Evolutionary conservation across 768 basidiomycete genomes (phyloP), one percentile per base, ranked within the genome.

Genomic region (Pholiota microspora): DNA sequence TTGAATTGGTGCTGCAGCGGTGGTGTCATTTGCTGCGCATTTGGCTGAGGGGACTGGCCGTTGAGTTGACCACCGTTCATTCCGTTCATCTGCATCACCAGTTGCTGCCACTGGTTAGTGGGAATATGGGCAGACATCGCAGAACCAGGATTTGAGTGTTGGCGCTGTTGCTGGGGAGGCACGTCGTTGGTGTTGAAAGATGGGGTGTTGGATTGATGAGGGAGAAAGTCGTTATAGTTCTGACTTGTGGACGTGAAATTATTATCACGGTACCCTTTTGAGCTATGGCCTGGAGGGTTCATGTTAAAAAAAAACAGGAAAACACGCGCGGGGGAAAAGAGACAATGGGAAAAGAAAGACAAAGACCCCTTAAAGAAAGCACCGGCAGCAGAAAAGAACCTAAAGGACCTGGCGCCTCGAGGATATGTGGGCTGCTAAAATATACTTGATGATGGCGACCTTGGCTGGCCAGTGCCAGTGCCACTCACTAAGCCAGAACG

Each of bases 221-320:
- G 60, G 55, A 62, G 40, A 42, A 69, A 65, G 52, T 69, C 68
- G 49, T 68, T 62, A 54, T 69, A 67, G 49, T 68, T 62, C 57
- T 64, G 70, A 59, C 70, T 74, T 36, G 73, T 71, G 21, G 72
- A 72, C 57, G 72, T 62, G 58, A 59, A 44, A 59, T 62, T 67
- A 54, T 63, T 66, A 27, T 64, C 58, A 51, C 62, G 64, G 56
- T 60, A 73, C 34, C 68, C 70, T 50, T 73, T 69, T 47, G 54
- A 56, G 53, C 60, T 60, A 45, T 56, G 57, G 48, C 60, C 49
- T 32, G 47, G 49, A 38, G 34, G 56, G 63, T 66, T 64, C 67
- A 68, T 70, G 56, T 15, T 62, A 66, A 38, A 29, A 16, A 12
- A 52, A 46, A 47, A n/a, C n/a, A n/a, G n/a, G 51, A 38, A 31